These are phyloP conservation scores for Quercus mongolica DNA, from an alignment of 306 rosid genomes.

Conservation along the genomic window DNA sequence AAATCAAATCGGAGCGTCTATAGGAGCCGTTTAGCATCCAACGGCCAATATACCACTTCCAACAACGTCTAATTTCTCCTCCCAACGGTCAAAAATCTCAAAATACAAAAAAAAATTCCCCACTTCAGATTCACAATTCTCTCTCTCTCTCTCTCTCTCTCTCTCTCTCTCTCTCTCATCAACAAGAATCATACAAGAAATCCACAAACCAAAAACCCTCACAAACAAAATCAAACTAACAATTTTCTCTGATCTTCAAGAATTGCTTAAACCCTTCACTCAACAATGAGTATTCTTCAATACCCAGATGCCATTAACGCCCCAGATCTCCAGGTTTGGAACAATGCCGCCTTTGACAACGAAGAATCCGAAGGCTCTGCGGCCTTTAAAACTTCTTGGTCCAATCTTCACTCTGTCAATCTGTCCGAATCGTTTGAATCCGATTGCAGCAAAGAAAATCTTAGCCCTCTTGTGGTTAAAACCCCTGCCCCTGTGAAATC, in stretches of 20 bases:
- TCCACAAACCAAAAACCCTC: not conserved
- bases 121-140: not conserved
- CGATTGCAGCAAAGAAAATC: constrained; percentile 60
- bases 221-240: not conserved
- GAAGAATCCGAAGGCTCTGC: constrained; percentile 28
- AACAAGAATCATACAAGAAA: constrained; percentile 7
- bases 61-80: constrained; percentile 30
- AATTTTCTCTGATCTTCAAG: not conserved
- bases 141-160: not conserved
- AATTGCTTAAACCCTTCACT: not conserved
- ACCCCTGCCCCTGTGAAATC: constrained; percentile 35
- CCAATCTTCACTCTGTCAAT: constrained; percentile 19
- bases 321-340: constrained; percentile 60
- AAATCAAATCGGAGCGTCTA: constrained; percentile 62
- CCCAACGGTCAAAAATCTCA: constrained; percentile 64
- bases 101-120: constrained; percentile 26
- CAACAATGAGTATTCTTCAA: constrained; percentile 40
- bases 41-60: constrained; percentile 32
- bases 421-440: constrained; percentile 31
- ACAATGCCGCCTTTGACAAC: constrained; percentile 60
- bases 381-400: constrained; percentile 36
- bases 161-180: not conserved
- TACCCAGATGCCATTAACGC: constrained; percentile 42
- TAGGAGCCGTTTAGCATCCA: constrained; percentile 44
- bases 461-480: constrained; percentile 33